phyloP scores from a whole-genome alignment of 768 basidiomycete genomes.

The Boletellus ananiceps region DNA sequence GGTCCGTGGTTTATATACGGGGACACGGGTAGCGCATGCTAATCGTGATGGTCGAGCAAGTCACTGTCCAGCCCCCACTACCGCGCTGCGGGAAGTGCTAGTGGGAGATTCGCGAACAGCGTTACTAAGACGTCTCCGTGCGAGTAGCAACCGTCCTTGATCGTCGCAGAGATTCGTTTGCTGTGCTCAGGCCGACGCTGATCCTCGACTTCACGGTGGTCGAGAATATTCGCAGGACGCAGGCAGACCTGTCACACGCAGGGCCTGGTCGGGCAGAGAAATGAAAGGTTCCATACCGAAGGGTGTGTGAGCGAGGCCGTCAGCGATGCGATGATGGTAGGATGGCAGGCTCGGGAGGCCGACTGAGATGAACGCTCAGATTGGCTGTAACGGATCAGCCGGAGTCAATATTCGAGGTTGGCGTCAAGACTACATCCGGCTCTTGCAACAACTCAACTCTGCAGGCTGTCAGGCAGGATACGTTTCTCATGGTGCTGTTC shows the following conservation, averaged over 20 bases:
- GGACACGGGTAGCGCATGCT: constrained; percentile 20
- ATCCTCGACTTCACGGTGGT: constrained; percentile 17
- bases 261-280: constrained; percentile 10
- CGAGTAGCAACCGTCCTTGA: constrained; percentile 28
- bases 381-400: constrained; percentile 30
- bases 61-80: constrained; percentile 21
- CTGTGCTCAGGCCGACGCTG: constrained; percentile 32
- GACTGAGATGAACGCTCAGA: constrained; percentile 9
- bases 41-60: constrained; percentile 23
- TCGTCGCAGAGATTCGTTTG: constrained; percentile 29
- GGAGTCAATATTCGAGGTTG: constrained; percentile 10
- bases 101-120: constrained; percentile 21
- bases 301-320: constrained; percentile 12
- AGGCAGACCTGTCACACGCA: constrained; percentile 6
- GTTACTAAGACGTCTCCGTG: constrained; percentile 28
- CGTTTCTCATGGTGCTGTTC: constrained; percentile 15
- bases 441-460: not conserved
- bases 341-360: constrained; percentile 3
- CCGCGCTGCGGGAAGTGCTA: constrained; percentile 20
- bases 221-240: constrained; percentile 11
- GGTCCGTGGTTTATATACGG: constrained; percentile 24
- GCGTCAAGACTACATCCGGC: constrained; percentile 5
- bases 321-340: constrained; percentile 4
- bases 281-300: constrained; percentile 20
- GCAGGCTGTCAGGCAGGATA: constrained; percentile 6